Percentiles rank a stretch among this genome's conserved stretches.
These are phyloP conservation scores for Oenanthe sinensis DNA, from an alignment of 129 eudicot species.

Conservation along the genomic window DNA sequence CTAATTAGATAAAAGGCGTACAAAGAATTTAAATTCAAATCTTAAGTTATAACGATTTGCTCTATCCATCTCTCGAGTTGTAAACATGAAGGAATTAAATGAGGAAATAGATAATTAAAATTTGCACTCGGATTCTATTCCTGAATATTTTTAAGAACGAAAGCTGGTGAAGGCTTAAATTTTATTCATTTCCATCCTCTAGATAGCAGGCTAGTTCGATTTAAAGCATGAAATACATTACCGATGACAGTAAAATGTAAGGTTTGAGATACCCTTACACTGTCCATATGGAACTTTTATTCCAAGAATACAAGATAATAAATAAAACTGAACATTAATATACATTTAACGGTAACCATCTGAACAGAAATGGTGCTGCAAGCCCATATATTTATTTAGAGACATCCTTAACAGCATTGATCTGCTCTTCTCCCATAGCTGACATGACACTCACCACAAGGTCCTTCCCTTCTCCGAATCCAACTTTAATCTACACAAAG, in stretches of 20 bases:
- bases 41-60: too few species aligned
- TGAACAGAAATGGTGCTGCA: background rate
- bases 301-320: background rate
- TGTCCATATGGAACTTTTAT: background rate
- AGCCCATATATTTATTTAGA: background rate
- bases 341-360: background rate
- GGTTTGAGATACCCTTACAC: background rate
- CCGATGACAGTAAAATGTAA: background rate
- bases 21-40: too few species aligned
- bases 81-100: too few species aligned
- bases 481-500: background rate
- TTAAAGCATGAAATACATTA: background rate
- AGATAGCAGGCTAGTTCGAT: background rate
- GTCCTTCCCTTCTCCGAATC: background rate
- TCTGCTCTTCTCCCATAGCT: slow-evolving; percentile 10
- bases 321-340: background rate
- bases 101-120: too few species aligned
- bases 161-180: background rate
- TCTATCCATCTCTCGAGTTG: too few species aligned
- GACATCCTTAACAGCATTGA: background rate
- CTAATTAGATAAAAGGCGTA: too few species aligned
- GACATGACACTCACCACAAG: slow-evolving; percentile 12
- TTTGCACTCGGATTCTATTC: background rate
- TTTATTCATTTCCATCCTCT: background rate
- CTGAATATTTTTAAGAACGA: background rate